Percentiles rank a stretch among this genome's conserved stretches.
Conservation (phyloP, 208 protist species). For the Phytomonas francai region DNA sequence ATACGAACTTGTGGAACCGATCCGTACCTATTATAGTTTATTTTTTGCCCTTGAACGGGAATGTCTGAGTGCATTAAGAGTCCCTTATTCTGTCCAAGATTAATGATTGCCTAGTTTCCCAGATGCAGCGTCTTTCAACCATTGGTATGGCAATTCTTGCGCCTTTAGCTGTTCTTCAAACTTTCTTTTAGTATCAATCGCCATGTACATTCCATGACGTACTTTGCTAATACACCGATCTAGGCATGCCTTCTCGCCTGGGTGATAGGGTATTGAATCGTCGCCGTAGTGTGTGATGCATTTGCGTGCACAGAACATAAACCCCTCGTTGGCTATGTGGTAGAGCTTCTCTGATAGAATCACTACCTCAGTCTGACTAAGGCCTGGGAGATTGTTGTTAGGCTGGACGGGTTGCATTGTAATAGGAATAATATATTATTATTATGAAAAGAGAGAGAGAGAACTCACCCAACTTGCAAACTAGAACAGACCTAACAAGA, state of each 20-base stretch:
- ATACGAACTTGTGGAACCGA: too few species aligned
- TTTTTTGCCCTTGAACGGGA: too few species aligned
- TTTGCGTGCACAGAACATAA: conserved; percentile 37
- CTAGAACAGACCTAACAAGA: neutral
- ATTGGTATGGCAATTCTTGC: conserved; percentile 68
- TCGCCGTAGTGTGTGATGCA: conserved; percentile 77
- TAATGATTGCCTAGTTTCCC: conserved; percentile 21
- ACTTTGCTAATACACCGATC: conserved; percentile 71
- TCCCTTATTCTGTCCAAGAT: conserved; percentile 7
- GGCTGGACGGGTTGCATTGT: conserved; percentile 55
- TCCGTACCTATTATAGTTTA: too few species aligned
- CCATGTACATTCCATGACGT: conserved; percentile 47
- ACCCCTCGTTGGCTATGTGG: conserved; percentile 50
- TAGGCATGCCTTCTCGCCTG: conserved; percentile 69
- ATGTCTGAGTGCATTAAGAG: too few species aligned
- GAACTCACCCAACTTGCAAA: neutral
- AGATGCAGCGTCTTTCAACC: conserved; percentile 56
- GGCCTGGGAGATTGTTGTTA: conserved; percentile 38
- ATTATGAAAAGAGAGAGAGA: conserved; percentile 6
- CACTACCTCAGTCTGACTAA: conserved; percentile 51
- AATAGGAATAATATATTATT: neutral
- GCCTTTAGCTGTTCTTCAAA: conserved; percentile 60
- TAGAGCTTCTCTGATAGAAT: conserved; percentile 58
- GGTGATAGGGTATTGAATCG: conserved; percentile 75
- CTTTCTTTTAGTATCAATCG: conserved; percentile 43